Conservation (phyloP, 75 land plant genomes). For the Selaginella tamariscina region DNA sequence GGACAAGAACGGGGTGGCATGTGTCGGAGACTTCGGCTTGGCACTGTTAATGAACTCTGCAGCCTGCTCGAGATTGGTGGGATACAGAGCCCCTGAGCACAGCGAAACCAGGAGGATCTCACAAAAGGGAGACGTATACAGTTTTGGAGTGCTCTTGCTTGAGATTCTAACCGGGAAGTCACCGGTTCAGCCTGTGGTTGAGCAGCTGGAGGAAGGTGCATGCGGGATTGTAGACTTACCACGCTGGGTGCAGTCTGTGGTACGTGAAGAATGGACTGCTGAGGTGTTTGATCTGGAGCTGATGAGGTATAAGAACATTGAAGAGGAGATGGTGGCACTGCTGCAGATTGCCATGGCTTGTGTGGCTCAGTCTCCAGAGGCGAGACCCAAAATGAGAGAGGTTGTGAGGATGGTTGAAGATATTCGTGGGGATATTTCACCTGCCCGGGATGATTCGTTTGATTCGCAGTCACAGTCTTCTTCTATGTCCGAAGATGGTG, state of each 20-base stretch:
- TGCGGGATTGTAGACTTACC: slow-evolving; percentile 43
- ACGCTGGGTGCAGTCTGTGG: slow-evolving; percentile 65
- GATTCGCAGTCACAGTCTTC: not conserved
- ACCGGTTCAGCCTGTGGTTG: slow-evolving; percentile 28
- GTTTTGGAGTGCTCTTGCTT: slow-evolving; percentile 28
- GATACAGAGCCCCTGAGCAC: slow-evolving; percentile 9
- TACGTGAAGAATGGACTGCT: slow-evolving; percentile 76
- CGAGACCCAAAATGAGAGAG: slow-evolving; percentile 44
- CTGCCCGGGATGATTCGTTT: not conserved
- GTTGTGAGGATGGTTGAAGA: slow-evolving; percentile 55
- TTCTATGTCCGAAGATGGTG: not conserved
- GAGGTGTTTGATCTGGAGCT: slow-evolving; percentile 68
- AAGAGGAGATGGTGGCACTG: slow-evolving; percentile 77
- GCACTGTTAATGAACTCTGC: slow-evolving; percentile 33
- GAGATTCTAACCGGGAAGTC: slow-evolving; percentile 73
- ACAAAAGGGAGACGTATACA: slow-evolving; percentile 6
- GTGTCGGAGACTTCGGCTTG: slow-evolving; percentile 68
- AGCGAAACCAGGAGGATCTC: slow-evolving; percentile 4
- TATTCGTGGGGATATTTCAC: slow-evolving; percentile 11
- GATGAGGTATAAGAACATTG: slow-evolving; percentile 41
- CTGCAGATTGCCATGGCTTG: slow-evolving; percentile 71
- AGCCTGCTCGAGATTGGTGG: slow-evolving; percentile 7
- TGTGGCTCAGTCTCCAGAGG: slow-evolving; percentile 51
- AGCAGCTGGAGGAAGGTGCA: too few species aligned
- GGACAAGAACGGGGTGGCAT: slow-evolving; percentile 59